Percentiles rank a stretch among this genome's conserved stretches.
phyloP scores from a whole-genome alignment of 2,329 filamentous ascomycete genomes.

The Venturia asperata region DNA sequence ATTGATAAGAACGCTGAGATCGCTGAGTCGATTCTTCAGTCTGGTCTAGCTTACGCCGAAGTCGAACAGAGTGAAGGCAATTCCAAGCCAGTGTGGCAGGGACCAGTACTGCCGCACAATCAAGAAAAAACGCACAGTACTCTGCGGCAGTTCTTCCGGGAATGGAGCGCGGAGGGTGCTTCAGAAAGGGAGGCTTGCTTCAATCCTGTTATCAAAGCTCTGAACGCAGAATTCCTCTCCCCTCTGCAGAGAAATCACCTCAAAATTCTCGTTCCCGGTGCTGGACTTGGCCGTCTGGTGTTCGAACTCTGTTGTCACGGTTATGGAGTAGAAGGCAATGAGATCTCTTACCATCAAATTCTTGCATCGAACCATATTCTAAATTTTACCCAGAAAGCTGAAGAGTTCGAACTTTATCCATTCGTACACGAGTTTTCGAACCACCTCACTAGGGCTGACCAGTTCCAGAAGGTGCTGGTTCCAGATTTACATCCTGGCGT shows the following conservation, averaged over 20 bases:
- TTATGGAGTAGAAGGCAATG: constrained; percentile 73
- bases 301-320: constrained; percentile 75
- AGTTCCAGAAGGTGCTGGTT: constrained; percentile 64
- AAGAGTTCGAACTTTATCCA: constrained; percentile 68
- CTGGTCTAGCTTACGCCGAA: constrained; percentile 43
- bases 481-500: constrained; percentile 60
- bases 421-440: constrained; percentile 89
- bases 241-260: constrained; percentile 36
- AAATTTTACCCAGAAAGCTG: constrained; percentile 55
- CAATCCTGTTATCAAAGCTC: constrained; percentile 59
- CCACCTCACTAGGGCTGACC: constrained; percentile 63
- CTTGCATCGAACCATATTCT: constrained; percentile 72
- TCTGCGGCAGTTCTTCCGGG: constrained; percentile 85
- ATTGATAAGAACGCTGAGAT: constrained; percentile 85
- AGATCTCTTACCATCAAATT: constrained; percentile 96
- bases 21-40: constrained; percentile 67
- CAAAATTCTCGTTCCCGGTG: constrained; percentile 77
- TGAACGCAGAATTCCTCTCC: constrained; percentile 45
- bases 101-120: constrained; percentile 61
- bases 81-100: constrained; percentile 58
- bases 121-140: constrained; percentile 90
- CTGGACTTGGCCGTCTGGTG: constrained; percentile 79
- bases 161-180: constrained; percentile 78
- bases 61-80: constrained; percentile 38
- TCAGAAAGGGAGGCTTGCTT: constrained; percentile 72